Conservation (phyloP, 805 yeast genomes). For the Wickerhamomyces sydowiorum region DNA sequence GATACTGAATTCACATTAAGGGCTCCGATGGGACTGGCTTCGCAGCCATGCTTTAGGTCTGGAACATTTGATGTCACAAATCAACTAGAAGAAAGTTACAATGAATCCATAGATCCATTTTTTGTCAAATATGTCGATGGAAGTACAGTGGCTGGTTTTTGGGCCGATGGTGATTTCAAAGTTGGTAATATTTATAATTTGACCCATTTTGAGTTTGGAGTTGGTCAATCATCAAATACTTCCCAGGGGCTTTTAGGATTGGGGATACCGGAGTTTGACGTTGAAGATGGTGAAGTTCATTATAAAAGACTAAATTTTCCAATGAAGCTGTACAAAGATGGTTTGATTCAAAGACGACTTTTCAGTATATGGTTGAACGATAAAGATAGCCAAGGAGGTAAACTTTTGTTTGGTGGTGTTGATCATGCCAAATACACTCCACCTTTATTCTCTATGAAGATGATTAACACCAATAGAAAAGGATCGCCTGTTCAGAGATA, state of each 20-base stretch:
- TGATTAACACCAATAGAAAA: conserved; percentile 11
- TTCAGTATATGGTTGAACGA: conserved; percentile 16
- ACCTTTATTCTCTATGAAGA: conserved; percentile 27
- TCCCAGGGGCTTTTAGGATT: conserved; percentile 40
- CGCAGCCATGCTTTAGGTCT: conserved; percentile 19
- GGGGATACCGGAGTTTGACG: conserved; percentile 20
- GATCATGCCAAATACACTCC: conserved; percentile 33
- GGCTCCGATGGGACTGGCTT: neutral
- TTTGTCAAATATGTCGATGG: conserved; percentile 42
- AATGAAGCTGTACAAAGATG: conserved; percentile 4
- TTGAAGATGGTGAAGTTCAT: neutral
- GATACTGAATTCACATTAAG: too few relatives aligned
- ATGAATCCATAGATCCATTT: conserved; percentile 23
- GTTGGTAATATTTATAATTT: conserved; percentile 23
- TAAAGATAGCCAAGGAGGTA: conserved; percentile 7
- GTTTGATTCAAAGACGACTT: conserved; percentile 7
- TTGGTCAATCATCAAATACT: conserved; percentile 26
- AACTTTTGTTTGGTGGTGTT: conserved; percentile 35
- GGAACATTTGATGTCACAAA: conserved; percentile 27
- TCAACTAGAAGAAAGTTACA: conserved; percentile 23
- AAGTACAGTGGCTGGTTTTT: conserved; percentile 41
- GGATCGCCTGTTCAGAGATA: conserved; percentile 7
- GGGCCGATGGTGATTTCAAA: conserved; percentile 36
- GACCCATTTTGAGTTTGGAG: conserved; percentile 27
- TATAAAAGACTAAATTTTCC: conserved; percentile 7